phyloP scores from a whole-genome alignment of 2,329 filamentous ascomycete genomes.

The Pestalotiopsis sp. region DNA sequence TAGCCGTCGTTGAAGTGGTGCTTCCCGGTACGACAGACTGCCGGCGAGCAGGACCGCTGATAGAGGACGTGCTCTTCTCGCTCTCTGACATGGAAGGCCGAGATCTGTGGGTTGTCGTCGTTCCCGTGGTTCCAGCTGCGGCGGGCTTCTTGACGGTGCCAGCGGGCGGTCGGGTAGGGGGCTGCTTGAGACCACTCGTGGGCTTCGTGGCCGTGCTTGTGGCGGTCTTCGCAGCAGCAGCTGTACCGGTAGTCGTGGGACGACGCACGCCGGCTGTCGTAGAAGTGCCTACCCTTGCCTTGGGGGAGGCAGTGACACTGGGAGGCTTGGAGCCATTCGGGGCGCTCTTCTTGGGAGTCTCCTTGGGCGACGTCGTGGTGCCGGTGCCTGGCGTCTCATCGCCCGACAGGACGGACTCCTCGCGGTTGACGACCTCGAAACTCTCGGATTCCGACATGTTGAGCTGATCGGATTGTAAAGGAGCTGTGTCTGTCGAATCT shows the following conservation, averaged over 20 bases:
- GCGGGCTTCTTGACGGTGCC: conserved; percentile 34
- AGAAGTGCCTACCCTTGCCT: conserved; percentile 17
- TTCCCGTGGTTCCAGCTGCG: conserved; percentile 34
- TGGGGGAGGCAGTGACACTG: conserved; percentile 17
- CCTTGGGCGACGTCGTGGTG: conserved; percentile 32
- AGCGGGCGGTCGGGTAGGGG: conserved; percentile 49
- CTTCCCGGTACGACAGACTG: conserved; percentile 44
- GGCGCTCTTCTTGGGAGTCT: conserved; percentile 24
- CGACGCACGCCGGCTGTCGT: conserved; percentile 32
- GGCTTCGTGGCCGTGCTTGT: conserved; percentile 35
- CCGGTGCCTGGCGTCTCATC: conserved; percentile 35
- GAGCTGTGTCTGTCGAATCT: not conserved
- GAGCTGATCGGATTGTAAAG: not conserved
- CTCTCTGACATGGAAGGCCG: conserved; percentile 55
- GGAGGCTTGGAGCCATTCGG: conserved; percentile 36
- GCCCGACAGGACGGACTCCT: conserved; percentile 40
- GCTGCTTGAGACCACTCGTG: conserved; percentile 47
- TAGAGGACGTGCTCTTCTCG: conserved; percentile 46
- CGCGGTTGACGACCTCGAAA: conserved; percentile 46
- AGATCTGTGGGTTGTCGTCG: conserved; percentile 44
- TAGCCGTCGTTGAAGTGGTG: conserved; percentile 33
- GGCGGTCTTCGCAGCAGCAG: conserved; percentile 31
- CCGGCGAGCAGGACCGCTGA: conserved; percentile 43
- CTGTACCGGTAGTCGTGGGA: conserved; percentile 31
- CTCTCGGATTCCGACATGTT: conserved; percentile 52